Percentiles rank a stretch among this genome's conserved stretches.
Conservation (phyloP, 2,329 filamentous ascomycete species). For the Pestalotiopsis sp. region DNA sequence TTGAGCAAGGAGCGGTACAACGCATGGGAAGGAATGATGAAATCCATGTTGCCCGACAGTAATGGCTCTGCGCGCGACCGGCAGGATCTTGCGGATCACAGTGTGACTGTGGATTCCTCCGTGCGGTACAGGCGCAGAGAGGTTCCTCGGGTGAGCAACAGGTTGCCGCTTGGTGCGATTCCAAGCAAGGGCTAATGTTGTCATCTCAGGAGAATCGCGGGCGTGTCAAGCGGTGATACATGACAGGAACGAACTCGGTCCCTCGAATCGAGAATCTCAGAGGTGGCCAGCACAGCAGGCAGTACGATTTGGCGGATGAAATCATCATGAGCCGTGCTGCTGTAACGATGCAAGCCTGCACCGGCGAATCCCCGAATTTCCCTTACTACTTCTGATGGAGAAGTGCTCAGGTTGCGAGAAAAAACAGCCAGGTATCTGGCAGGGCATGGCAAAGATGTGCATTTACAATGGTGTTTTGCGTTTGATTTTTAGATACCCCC, state of each 20-base stretch:
- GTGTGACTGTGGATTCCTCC: slow-evolving; percentile 66
- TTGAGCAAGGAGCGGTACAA: slow-evolving; percentile 58
- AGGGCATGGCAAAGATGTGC: neutral
- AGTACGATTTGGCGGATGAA: neutral
- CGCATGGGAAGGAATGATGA: slow-evolving; percentile 65
- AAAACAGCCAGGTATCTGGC: neutral
- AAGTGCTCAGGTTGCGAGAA: neutral
- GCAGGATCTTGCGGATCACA: slow-evolving; percentile 62
- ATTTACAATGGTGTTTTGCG: neutral
- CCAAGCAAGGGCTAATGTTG: slow-evolving; percentile 24
- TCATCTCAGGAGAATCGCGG: slow-evolving; percentile 3
- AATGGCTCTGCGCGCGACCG: slow-evolving; percentile 35
- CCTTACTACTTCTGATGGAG: too few relatives aligned
- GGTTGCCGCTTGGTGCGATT: slow-evolving; percentile 30
- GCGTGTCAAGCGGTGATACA: neutral
- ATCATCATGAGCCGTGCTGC: neutral
- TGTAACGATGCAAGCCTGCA: too few relatives aligned
- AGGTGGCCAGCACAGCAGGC: neutral
- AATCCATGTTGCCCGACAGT: slow-evolving; percentile 50
- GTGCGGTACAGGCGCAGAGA: slow-evolving; percentile 56
- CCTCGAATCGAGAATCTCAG: neutral
- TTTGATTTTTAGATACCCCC: neutral
- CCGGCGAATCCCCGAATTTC: too few relatives aligned
- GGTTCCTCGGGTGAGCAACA: slow-evolving; percentile 49
- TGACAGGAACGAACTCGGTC: neutral